These are phyloP conservation scores for Leccinum insolens DNA, from an alignment of 1,284 basidiomycete species.

Conservation along the genomic window DNA sequence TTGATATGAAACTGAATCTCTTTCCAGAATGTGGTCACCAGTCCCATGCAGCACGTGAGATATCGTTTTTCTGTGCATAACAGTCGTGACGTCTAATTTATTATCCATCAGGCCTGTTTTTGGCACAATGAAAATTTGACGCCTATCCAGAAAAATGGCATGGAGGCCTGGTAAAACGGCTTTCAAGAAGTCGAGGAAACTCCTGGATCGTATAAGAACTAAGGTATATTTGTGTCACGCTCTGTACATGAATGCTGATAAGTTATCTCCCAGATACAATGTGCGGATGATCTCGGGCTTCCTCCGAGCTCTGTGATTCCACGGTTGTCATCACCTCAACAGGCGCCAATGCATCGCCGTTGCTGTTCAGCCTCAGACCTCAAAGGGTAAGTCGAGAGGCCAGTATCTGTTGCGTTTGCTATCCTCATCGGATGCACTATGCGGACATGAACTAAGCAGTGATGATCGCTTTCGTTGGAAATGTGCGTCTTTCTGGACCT, in stretches of 20 bases:
- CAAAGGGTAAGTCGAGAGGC: no score
- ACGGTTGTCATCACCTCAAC: no score
- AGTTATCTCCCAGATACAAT: constrained; percentile 79
- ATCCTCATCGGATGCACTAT: no score
- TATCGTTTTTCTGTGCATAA: background rate
- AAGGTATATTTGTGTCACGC: constrained; percentile 50
- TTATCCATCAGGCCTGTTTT: constrained; percentile 64
- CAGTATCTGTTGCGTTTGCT: no score
- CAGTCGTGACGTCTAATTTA: constrained; percentile 7
- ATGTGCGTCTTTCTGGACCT: no score
- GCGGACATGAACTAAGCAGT: no score
- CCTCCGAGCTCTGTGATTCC: constrained; percentile 66
- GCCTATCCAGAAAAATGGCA: constrained; percentile 87
- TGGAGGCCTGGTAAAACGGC: constrained; percentile 76
- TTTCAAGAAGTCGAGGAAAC: constrained; percentile 88
- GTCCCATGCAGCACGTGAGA: constrained; percentile 90
- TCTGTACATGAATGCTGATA: background rate
- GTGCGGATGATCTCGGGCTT: constrained; percentile 96
- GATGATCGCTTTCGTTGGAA: no score
- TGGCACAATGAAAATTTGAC: constrained; percentile 95
- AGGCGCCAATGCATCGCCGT: no score
- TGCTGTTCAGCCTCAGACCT: no score
- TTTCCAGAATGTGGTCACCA: constrained; percentile 80
- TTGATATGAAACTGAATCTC: background rate
- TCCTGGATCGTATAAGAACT: constrained; percentile 92